These are phyloP conservation scores for Onygena corvina DNA, from an alignment of 2,329 filamentous ascomycete species.

Conservation along the genomic window DNA sequence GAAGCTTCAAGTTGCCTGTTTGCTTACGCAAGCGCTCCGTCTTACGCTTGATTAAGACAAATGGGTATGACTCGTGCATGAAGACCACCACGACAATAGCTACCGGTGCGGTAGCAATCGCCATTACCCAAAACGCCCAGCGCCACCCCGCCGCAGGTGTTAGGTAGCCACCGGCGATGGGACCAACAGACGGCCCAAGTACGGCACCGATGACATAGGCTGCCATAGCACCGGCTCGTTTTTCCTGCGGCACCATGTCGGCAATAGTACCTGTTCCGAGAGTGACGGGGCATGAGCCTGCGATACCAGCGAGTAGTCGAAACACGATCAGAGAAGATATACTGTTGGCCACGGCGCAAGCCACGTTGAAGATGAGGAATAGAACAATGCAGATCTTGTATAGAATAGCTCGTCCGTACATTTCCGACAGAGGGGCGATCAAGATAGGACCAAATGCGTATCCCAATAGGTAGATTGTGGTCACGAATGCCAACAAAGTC, in stretches of 20 bases:
- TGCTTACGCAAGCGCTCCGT: slow-evolving; percentile 30
- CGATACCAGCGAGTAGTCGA: slow-evolving; percentile 49
- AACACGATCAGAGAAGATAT: slow-evolving; percentile 50
- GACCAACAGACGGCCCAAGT: slow-evolving; percentile 12
- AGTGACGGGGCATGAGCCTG: slow-evolving; percentile 27
- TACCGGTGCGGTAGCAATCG: slow-evolving; percentile 19
- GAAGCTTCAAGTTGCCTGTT: slow-evolving; percentile 29
- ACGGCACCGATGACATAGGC: slow-evolving; percentile 33
- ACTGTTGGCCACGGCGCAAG: slow-evolving; percentile 46
- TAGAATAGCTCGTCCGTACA: slow-evolving; percentile 45
- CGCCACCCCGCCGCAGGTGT: slow-evolving; percentile 33
- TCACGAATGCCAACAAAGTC: slow-evolving; percentile 41
- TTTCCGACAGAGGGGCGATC: slow-evolving; percentile 54
- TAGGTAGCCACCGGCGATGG: slow-evolving; percentile 32
- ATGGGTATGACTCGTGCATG: slow-evolving; percentile 6
- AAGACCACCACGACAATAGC: slow-evolving; percentile 18
- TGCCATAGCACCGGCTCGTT: slow-evolving; percentile 34
- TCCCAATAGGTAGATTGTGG: slow-evolving; percentile 46
- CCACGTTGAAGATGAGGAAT: slow-evolving; percentile 51
- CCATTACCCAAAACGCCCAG: slow-evolving; percentile 38
- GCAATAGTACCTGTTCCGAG: slow-evolving; percentile 38
- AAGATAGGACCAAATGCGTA: slow-evolving; percentile 44
- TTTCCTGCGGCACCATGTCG: slow-evolving; percentile 33
- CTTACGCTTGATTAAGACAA: slow-evolving; percentile 25
- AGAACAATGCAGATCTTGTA: slow-evolving; percentile 46